These are phyloP conservation scores for Talaromyces albobiverticillius DNA, from an alignment of 2,329 filamentous ascomycete genomes.

Conservation along the genomic window DNA sequence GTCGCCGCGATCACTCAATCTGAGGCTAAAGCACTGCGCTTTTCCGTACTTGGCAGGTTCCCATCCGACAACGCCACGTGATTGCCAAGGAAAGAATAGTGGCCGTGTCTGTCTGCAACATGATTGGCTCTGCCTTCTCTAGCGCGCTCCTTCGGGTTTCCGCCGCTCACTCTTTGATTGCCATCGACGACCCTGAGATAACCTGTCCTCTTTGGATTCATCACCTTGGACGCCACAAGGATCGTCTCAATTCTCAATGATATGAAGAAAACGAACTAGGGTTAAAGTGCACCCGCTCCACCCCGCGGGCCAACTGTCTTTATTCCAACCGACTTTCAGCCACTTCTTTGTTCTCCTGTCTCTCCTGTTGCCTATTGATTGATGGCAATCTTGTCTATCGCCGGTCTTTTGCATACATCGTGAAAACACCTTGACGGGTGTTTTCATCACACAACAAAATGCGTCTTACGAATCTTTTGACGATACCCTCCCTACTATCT, in stretches of 20 bases:
- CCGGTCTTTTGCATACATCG: conserved; percentile 5
- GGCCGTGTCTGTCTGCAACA: no score
- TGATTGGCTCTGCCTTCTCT: no score
- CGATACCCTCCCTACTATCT: conserved; percentile 37
- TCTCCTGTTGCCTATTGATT: background rate
- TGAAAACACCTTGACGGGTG: conserved; percentile 15
- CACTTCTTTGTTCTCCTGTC: background rate
- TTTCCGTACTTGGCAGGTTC: no score
- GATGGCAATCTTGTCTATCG: background rate
- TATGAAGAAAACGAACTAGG: background rate
- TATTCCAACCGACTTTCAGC: background rate
- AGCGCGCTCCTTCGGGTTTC: no score
- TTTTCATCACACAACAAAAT: conserved; percentile 15
- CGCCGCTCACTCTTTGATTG: no score
- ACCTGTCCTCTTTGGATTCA: background rate
- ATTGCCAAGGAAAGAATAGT: no score
- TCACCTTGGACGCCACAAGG: no score
- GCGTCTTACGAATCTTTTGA: conserved; percentile 23
- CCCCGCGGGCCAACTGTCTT: background rate
- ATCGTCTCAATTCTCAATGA: background rate
- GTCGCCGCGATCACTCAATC: no score
- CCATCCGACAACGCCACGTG: no score
- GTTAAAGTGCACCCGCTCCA: background rate
- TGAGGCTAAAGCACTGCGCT: no score
- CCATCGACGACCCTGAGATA: no score